A percentile compares a stretch with the other conserved stretches of the same genome.
These are phyloP conservation scores for Teunomyces pallodes DNA, from an alignment of 805 yeast genomes.

Conservation along the genomic window DNA sequence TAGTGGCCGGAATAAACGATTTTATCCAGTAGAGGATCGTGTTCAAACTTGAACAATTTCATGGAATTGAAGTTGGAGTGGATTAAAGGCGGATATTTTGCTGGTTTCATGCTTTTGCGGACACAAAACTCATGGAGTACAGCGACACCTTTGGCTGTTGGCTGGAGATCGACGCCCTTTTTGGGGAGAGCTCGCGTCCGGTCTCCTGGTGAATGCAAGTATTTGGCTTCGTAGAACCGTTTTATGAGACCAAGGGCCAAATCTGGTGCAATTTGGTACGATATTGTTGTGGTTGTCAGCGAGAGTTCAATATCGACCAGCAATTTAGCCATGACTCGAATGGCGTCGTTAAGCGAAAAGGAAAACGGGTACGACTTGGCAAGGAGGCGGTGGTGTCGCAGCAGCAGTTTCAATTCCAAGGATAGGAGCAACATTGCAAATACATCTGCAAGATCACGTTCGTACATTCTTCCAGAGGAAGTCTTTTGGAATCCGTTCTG, in stretches of 20 bases:
- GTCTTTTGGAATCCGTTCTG: slow-evolving; percentile 48
- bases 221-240: slow-evolving; percentile 56
- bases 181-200: slow-evolving; percentile 56
- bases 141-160: slow-evolving; percentile 89
- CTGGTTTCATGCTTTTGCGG: slow-evolving; percentile 48
- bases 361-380: slow-evolving; percentile 45
- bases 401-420: slow-evolving; percentile 24
- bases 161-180: slow-evolving; percentile 55
- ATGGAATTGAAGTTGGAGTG: slow-evolving; percentile 64
- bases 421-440: slow-evolving; percentile 49
- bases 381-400: neutral
- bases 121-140: slow-evolving; percentile 59
- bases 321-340: slow-evolving; percentile 49
- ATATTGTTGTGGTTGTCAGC: slow-evolving; percentile 51
- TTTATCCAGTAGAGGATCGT: slow-evolving; percentile 56
- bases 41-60: slow-evolving; percentile 65
- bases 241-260: slow-evolving; percentile 40
- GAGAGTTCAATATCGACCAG: slow-evolving; percentile 47
- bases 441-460: slow-evolving; percentile 58
- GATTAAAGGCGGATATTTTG: slow-evolving; percentile 45
- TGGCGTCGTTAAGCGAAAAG: slow-evolving; percentile 53
- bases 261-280: slow-evolving; percentile 51
- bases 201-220: slow-evolving; percentile 74
- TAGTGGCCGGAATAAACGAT: slow-evolving; percentile 62
- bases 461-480: slow-evolving; percentile 51